Conservation (phyloP, 1,284 basidiomycete genomes). For the Pseudomicrostroma phylloplanum region DNA sequence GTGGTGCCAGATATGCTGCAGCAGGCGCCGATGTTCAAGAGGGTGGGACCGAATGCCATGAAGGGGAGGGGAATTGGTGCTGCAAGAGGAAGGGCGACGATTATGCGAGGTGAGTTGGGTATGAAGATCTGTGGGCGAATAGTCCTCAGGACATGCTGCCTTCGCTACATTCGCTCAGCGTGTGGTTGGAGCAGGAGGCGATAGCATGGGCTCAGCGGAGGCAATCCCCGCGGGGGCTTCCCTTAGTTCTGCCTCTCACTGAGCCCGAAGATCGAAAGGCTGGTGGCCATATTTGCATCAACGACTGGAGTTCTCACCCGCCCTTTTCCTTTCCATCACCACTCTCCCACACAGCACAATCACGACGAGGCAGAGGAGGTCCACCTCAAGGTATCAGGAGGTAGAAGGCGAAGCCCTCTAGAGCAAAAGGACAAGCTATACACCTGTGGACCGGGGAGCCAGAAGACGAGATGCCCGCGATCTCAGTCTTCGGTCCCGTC, state of each 20-base stretch:
- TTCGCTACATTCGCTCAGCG: neutral
- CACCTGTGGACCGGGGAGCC: too few relatives aligned
- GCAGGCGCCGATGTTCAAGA: slow-evolving; percentile 99
- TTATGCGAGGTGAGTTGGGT: slow-evolving; percentile 64
- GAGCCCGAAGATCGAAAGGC: too few relatives aligned
- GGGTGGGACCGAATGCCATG: slow-evolving; percentile 96
- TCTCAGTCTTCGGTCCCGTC: too few relatives aligned
- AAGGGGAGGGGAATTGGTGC: slow-evolving; percentile 97
- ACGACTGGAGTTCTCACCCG: neutral
- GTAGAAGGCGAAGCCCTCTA: neutral
- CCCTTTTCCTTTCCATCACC: neutral
- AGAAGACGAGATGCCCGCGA: too few relatives aligned
- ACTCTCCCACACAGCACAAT: slow-evolving; percentile 21
- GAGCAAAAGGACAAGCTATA: too few relatives aligned
- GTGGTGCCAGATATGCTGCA: slow-evolving; percentile 99
- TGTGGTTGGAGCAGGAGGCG: neutral
- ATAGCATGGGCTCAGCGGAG: neutral
- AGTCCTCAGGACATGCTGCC: neutral
- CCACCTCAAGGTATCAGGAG: neutral
- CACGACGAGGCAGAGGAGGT: slow-evolving; percentile 26
- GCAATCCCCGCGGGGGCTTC: too few relatives aligned
- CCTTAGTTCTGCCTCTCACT: too few relatives aligned
- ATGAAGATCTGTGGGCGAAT: neutral
- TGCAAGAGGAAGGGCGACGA: slow-evolving; percentile 90
- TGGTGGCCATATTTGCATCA: too few relatives aligned